Base-by-base conservation (phyloP, 345 rosid genomes). In the Heritiera fomes region DNA sequence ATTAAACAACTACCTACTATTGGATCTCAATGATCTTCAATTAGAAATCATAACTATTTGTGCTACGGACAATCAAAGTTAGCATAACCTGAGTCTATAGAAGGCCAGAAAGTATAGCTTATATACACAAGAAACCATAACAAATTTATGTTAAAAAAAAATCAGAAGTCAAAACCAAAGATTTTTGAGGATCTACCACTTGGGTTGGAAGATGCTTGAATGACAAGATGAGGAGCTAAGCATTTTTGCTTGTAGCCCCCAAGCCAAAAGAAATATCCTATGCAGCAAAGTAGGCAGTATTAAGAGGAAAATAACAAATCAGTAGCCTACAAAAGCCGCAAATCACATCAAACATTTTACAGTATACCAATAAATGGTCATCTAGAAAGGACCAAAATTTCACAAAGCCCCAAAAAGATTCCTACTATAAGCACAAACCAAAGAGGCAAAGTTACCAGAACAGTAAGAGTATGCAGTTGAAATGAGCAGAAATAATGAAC, bases 301-400 rank as follows among this genome's bases (percentile, higher is more conserved):
- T 55, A 56, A 53, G 64, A 56, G 63, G 67, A 60, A 28, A 47
- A 41, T 41, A 56, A 74, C 77, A 32, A 46, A 62, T 8, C 71
- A 62, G 18, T 23, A 18, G 45, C 70, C 69, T 75, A 32, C 55
- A 46, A 62, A 75, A 75, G 58, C 28, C 6, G 28, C 14, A 28
- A 20, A 63, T 62, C 78, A 75, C 71, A 60, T 43, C 59, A 49
- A 76, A 17, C 58, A 76, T 30, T 28, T 40, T 52, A 20, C 41
- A 23, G 77, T 20, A 59, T 74, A 45, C 53, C 23, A 23, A 50
- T 8, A 50, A 10, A 28, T 23, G 68, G 45, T 7, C 11, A 49
- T 75, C 45, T 38, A 77, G 41, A 76, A 67, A 73, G 41, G 66
- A 74, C 53, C 43, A 20, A 71, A 73, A 59, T 63, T 73, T 77